Percentiles rank a stretch among this genome's conserved stretches.
phyloP scores from a whole-genome alignment of 1,139 yeast genomes.

The Saccharomyces uvarum region DNA sequence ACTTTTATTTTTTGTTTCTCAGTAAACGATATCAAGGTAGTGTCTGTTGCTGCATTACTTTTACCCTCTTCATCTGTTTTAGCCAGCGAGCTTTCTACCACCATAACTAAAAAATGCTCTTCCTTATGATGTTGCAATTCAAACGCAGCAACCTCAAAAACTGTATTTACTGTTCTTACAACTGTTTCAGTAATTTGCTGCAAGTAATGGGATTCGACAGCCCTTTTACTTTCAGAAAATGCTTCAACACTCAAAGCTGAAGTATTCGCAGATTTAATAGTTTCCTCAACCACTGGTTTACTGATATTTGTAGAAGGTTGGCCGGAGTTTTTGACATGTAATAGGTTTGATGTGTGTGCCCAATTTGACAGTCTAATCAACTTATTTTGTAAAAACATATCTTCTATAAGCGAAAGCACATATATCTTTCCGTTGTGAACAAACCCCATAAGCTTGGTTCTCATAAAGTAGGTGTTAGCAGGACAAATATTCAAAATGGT shows the following conservation, averaged over 20 bases:
- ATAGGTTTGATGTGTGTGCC: slow-evolving; percentile 31
- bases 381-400: slow-evolving; percentile 65
- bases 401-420: slow-evolving; percentile 84
- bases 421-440: slow-evolving; percentile 79
- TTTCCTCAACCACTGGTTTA: not conserved
- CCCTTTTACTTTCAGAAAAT: slow-evolving; percentile 11
- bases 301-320: not conserved
- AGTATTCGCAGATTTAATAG: not conserved
- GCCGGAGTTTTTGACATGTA: not conserved
- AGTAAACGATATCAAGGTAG: slow-evolving; percentile 4
- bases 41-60: not conserved
- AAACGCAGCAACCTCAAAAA: slow-evolving; percentile 86
- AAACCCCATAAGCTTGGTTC: slow-evolving; percentile 90
- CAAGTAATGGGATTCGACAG: slow-evolving; percentile 53
- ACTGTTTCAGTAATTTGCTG: slow-evolving; percentile 65
- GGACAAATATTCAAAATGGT: slow-evolving; percentile 29
- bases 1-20: slow-evolving; percentile 14
- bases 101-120: slow-evolving; percentile 78
- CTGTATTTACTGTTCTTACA: slow-evolving; percentile 72
- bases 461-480: slow-evolving; percentile 45
- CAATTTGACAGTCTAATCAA: slow-evolving; percentile 43
- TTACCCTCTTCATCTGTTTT: slow-evolving; percentile 6
- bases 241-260: not conserved
- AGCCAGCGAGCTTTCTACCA: slow-evolving; percentile 78
- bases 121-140: slow-evolving; percentile 71